These are phyloP conservation scores for Echinosophora koreensis DNA, from an alignment of 306 rosid species.

Conservation along the genomic window DNA sequence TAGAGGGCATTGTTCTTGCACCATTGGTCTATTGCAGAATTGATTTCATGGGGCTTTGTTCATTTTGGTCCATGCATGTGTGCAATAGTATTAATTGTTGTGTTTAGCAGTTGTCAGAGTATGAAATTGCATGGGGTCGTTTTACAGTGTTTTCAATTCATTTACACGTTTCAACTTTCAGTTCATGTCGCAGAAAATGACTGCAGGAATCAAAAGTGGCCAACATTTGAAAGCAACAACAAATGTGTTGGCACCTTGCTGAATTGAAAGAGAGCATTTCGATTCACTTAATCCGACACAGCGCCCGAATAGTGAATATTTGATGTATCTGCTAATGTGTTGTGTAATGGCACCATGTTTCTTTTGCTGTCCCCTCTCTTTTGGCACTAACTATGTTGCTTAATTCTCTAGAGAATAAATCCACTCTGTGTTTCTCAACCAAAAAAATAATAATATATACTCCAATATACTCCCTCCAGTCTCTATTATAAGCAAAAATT, in stretches of 20 bases:
- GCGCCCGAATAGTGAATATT: neutral
- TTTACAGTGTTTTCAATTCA: neutral
- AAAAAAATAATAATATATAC: too few species aligned
- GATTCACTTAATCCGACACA: neutral
- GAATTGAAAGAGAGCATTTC: neutral
- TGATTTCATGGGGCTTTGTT: slow-evolving; percentile 44
- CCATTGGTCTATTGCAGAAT: slow-evolving; percentile 43
- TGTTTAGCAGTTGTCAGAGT: neutral
- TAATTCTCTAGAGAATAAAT: too few species aligned
- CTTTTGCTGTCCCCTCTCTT: too few species aligned
- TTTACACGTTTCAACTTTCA: neutral
- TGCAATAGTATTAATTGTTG: slow-evolving; percentile 27
- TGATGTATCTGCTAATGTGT: neutral
- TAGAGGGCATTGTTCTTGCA: slow-evolving; percentile 50
- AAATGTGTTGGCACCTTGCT: neutral
- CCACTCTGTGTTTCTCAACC: too few species aligned
- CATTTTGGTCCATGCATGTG: slow-evolving; percentile 43
- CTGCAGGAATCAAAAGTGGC: neutral
- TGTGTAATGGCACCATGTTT: too few species aligned
- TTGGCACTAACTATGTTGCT: too few species aligned
- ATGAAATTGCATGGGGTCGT: neutral
- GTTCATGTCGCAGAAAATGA: neutral
- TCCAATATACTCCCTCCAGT: too few species aligned
- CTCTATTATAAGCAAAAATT: too few species aligned
- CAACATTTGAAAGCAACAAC: slow-evolving; percentile 31